Conservation (phyloP, 495 filamentous ascomycete genomes). For the Ramalina peruviana region DNA sequence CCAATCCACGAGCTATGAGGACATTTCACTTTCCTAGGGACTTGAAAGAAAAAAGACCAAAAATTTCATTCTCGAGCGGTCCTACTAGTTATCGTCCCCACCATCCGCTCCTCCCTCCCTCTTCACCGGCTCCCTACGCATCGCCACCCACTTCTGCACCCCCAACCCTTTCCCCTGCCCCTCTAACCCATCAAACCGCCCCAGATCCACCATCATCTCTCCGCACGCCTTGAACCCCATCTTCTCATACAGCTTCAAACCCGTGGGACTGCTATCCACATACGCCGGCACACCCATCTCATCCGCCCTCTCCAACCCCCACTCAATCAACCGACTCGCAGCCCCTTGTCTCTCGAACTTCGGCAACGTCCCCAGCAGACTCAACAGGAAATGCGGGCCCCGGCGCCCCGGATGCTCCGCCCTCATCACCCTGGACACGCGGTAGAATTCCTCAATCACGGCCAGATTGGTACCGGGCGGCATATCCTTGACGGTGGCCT, state of each 20-base stretch:
- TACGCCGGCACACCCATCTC: constrained; percentile 29
- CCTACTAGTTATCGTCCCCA: too few species aligned
- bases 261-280: constrained; percentile 37
- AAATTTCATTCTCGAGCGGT: too few species aligned
- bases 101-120: too few species aligned
- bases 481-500: not conserved
- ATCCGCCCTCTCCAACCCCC: constrained; percentile 37
- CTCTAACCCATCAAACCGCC: constrained; percentile 15
- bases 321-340: constrained; percentile 30
- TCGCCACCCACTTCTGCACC: not conserved
- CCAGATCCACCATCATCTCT: constrained; percentile 19
- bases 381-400: constrained; percentile 6
- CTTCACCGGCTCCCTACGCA: not conserved
- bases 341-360: constrained; percentile 23
- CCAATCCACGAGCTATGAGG: too few species aligned
- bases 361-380: constrained; percentile 5
- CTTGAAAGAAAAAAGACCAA: too few species aligned
- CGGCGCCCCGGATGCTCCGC: not conserved
- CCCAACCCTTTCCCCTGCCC: constrained; percentile 19
- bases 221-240: constrained; percentile 36
- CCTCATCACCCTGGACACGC: not conserved
- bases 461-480: not conserved
- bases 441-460: not conserved
- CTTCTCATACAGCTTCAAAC: constrained; percentile 35
- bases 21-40: too few species aligned